These are phyloP conservation scores for Metschnikowia cubensis DNA, from an alignment of 805 yeast species.

Conservation along the genomic window DNA sequence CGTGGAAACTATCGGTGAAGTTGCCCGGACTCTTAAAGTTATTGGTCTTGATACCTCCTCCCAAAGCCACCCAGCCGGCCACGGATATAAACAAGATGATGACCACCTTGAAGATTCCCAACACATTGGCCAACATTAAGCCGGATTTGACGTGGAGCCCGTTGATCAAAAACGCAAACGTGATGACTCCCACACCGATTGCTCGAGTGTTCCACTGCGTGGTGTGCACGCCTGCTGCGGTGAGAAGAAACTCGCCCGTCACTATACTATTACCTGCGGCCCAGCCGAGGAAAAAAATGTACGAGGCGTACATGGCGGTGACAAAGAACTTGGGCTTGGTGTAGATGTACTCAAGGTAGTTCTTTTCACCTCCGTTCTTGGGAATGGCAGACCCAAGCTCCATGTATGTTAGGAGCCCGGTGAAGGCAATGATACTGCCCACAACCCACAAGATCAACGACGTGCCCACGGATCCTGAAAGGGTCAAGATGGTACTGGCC, in stretches of 20 bases:
- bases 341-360: constrained; percentile 70
- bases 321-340: constrained; percentile 65
- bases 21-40: constrained; percentile 52
- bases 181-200: constrained; percentile 69
- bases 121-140: constrained; percentile 53
- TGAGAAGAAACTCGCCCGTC: constrained; percentile 71
- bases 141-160: constrained; percentile 61
- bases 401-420: constrained; percentile 56
- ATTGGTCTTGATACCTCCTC: constrained; percentile 56
- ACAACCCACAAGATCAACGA: constrained; percentile 69
- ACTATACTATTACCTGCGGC: constrained; percentile 81
- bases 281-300: constrained; percentile 76
- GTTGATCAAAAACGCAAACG: constrained; percentile 65
- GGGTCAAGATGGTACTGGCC: constrained; percentile 19
- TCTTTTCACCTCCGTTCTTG: constrained; percentile 83
- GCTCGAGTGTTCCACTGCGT: constrained; percentile 77
- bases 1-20: constrained; percentile 55
- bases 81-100: constrained; percentile 65
- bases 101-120: constrained; percentile 72
- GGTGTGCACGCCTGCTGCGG: constrained; percentile 65
- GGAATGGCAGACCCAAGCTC: constrained; percentile 76
- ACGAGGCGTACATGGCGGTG: constrained; percentile 56
- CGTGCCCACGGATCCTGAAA: constrained; percentile 67
- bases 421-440: constrained; percentile 63
- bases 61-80: constrained; percentile 81